A percentile compares a stretch with the other conserved stretches of the same genome.
Evolutionary conservation across 306 rosid genomes (phyloP).

Genomic region (Vachellia pachyceras): DNA sequence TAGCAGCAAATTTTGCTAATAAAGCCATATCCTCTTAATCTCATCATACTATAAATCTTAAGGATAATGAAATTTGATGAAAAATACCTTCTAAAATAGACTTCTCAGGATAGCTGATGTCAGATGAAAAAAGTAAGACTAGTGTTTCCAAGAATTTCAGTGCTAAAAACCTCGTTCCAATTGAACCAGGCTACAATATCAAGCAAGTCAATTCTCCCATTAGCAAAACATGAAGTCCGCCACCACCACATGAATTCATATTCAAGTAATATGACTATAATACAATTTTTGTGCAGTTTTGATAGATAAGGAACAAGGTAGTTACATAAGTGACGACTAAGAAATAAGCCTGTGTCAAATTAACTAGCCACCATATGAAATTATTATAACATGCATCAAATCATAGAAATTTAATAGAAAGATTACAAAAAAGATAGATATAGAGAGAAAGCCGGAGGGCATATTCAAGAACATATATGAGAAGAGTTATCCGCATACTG

Average conservation of each 20-base stretch:
- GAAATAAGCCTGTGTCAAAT: not conserved
- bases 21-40: slow-evolving; percentile 21
- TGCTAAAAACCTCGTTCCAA: slow-evolving; percentile 74
- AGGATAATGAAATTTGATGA: slow-evolving; percentile 32
- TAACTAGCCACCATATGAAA: not conserved
- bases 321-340: not conserved
- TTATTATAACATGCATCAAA: slow-evolving; percentile 14
- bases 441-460: not conserved
- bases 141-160: slow-evolving; percentile 90
- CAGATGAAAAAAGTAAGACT: slow-evolving; percentile 77
- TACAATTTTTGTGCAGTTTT: not conserved
- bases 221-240: slow-evolving; percentile 1
- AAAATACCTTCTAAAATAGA: slow-evolving; percentile 71
- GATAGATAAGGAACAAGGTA: not conserved
- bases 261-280: slow-evolving; percentile 24
- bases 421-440: not conserved
- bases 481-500: not conserved
- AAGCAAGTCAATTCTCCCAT: slow-evolving; percentile 39
- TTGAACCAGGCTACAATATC: slow-evolving; percentile 82
- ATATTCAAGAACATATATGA: slow-evolving; percentile 12
- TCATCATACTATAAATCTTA: not conserved
- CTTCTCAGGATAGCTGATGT: slow-evolving; percentile 61
- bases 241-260: not conserved
- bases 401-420: not conserved
- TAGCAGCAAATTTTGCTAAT: slow-evolving; percentile 12